These are phyloP conservation scores for Exophiala sideris DNA, from an alignment of 2,329 filamentous ascomycete species.

Conservation along the genomic window DNA sequence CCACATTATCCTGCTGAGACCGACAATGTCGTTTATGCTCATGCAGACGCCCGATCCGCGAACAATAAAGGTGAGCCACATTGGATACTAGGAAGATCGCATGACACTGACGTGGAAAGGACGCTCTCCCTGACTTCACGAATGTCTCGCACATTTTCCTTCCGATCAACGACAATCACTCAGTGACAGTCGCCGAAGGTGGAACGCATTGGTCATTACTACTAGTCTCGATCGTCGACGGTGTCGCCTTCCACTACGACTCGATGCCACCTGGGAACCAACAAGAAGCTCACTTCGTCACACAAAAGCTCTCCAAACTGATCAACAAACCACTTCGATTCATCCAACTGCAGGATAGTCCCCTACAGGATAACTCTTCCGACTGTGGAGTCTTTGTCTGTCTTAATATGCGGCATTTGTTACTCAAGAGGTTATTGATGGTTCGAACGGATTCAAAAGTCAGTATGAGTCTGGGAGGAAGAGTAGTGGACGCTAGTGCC, in stretches of 20 bases:
- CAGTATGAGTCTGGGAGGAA: conserved; percentile 87
- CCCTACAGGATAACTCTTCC: conserved; percentile 85
- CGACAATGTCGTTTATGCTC: conserved; percentile 88
- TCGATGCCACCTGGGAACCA: conserved; percentile 74
- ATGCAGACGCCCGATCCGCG: conserved; percentile 65
- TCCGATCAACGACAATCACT: conserved; percentile 84
- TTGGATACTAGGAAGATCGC: background rate
- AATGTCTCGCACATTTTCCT: conserved; percentile 89
- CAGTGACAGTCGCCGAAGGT: conserved; percentile 74
- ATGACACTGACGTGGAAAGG: conserved; percentile 47
- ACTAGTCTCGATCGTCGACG: conserved; percentile 81
- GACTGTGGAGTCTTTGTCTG: conserved; percentile 98
- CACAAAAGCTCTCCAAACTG: conserved; percentile 65
- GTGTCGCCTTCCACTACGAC: conserved; percentile 95
- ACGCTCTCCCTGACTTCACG: conserved; percentile 75
- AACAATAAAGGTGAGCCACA: conserved; percentile 41
- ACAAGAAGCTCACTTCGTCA: conserved; percentile 66
- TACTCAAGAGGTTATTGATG: conserved; percentile 75
- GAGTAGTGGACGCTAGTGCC: conserved; percentile 73
- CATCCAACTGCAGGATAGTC: conserved; percentile 77
- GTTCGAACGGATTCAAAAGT: conserved; percentile 82
- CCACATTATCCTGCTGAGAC: conserved; percentile 84
- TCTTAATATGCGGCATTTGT: conserved; percentile 88
- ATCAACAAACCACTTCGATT: conserved; percentile 67
- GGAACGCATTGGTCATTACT: conserved; percentile 94